A percentile compares a stretch with the other conserved stretches of the same genome.
phyloP scores from a whole-genome alignment of 108 stramenopile species.

The Fragilaria crotonensis region DNA sequence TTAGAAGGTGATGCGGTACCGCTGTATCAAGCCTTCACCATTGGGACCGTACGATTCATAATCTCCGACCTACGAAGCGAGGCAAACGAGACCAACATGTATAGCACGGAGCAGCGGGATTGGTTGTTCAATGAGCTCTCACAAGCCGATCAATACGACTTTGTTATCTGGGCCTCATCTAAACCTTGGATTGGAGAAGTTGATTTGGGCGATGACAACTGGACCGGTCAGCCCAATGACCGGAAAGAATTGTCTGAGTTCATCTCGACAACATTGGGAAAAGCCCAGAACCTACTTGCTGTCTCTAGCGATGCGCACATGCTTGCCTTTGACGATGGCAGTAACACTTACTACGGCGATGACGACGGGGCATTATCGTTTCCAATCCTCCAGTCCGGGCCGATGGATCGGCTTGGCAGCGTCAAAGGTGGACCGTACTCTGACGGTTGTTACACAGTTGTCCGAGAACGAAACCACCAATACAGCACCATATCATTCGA shows the following conservation, averaged over 20 bases:
- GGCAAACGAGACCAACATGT: conserved; percentile 20
- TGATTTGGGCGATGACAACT: conserved; percentile 26
- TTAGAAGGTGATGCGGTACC: conserved; percentile 6
- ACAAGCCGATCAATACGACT: conserved; percentile 39
- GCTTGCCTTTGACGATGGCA: conserved; percentile 57
- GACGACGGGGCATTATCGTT: conserved; percentile 27
- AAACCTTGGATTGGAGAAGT: conserved; percentile 44
- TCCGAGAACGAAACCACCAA: conserved; percentile 39
- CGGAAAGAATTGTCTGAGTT: conserved; percentile 19
- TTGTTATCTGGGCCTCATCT: conserved; percentile 46
- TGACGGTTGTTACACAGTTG: conserved; percentile 41
- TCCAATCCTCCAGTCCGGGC: conserved; percentile 46
- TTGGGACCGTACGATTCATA: conserved; percentile 54
- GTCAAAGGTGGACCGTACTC: conserved; percentile 24
- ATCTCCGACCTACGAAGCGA: conserved; percentile 49
- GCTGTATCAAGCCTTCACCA: conserved; percentile 50
- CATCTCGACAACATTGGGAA: conserved; percentile 31
- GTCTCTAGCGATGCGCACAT: conserved; percentile 45
- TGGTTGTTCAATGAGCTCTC: conserved; percentile 41
- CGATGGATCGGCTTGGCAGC: conserved; percentile 29
- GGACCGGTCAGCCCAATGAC: conserved; percentile 34
- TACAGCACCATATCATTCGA: conserved; percentile 39
- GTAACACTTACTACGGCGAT: conserved; percentile 38
- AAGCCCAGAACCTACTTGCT: conserved; percentile 36
- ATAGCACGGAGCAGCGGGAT: conserved; percentile 27